Percentiles rank a stretch among this genome's conserved stretches.
Evolutionary conservation across 768 basidiomycete genomes (phyloP).

Genomic region (Termitomyces eurrhizus): DNA sequence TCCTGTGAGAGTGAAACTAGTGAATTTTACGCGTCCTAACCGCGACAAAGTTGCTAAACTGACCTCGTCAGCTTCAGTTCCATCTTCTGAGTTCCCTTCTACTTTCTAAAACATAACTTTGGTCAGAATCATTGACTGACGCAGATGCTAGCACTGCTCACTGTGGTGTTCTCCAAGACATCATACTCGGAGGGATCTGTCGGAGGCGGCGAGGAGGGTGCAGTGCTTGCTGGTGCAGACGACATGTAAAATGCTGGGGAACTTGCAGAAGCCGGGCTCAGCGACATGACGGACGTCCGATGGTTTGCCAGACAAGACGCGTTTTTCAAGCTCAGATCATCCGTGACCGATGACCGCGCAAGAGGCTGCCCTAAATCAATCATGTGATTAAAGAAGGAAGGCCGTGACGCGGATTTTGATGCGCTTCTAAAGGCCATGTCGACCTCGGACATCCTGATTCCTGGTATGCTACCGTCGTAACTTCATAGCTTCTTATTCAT

Average conservation of each 20-base stretch:
- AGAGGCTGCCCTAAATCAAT: constrained; percentile 9
- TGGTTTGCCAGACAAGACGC: constrained; percentile 14
- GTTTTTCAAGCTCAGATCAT: constrained; percentile 15
- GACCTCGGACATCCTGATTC: too few species aligned
- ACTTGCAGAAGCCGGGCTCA: constrained; percentile 16
- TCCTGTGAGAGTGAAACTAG: constrained; percentile 31
- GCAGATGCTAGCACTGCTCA: constrained; percentile 1
- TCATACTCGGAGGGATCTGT: constrained; percentile 16
- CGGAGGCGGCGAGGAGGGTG: constrained; percentile 19
- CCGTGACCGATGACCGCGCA: constrained; percentile 9
- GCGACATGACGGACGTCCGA: constrained; percentile 17
- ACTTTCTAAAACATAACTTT: background rate
- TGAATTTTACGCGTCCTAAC: background rate
- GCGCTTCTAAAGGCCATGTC: too few species aligned
- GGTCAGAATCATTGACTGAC: background rate
- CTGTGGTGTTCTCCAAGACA: constrained; percentile 11
- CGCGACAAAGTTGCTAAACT: background rate
- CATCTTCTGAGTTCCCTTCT: constrained; percentile 5
- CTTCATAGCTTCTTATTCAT: too few species aligned
- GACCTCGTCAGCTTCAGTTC: constrained; percentile 13
- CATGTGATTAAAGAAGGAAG: constrained; percentile 3
- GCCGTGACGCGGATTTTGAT: background rate
- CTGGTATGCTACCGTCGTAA: too few species aligned
- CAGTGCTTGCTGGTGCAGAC: constrained; percentile 19
- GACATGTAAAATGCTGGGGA: constrained; percentile 17